phyloP scores from a whole-genome alignment of 805 yeast species.

The Middelhovenomyces tepae region DNA sequence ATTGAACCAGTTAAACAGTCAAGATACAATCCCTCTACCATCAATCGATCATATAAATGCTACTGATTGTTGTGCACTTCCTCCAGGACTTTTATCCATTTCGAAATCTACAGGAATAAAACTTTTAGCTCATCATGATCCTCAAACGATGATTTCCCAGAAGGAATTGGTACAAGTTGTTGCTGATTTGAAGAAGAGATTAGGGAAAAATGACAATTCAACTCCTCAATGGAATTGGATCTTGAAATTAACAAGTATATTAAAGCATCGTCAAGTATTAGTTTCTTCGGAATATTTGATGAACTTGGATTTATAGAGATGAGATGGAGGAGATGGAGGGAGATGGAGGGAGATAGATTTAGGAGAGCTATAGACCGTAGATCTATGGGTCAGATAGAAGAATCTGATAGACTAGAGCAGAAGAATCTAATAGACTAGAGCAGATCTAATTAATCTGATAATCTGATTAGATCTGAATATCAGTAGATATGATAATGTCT shows the following conservation, averaged over 20 bases:
- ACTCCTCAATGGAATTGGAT: conserved; percentile 22
- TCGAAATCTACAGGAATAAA: conserved; percentile 21
- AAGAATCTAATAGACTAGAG: too few relatives aligned
- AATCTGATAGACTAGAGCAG: background rate
- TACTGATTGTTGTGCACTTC: conserved; percentile 29
- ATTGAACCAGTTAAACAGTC: conserved; percentile 10
- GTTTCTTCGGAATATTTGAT: conserved; percentile 17
- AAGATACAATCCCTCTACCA: conserved; percentile 8
- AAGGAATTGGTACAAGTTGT: conserved; percentile 6
- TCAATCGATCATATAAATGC: conserved; percentile 26
- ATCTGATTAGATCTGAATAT: too few relatives aligned
- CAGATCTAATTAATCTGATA: too few relatives aligned
- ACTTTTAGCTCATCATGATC: conserved; percentile 28
- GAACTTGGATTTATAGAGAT: conserved; percentile 1
- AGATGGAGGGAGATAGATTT: too few relatives aligned
- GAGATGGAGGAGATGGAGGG: too few relatives aligned
- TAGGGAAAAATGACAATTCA: too few relatives aligned
- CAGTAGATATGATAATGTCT: too few relatives aligned
- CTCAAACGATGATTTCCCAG: conserved; percentile 15
- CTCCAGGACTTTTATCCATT: conserved; percentile 23
- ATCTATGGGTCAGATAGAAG: conserved; percentile 1
- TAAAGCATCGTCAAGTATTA: conserved; percentile 19
- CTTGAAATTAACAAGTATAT: conserved; percentile 15
- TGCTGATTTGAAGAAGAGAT: conserved; percentile 6
- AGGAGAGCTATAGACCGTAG: too few relatives aligned